A percentile compares a stretch with the other conserved stretches of the same genome.
These are phyloP conservation scores for Delitschia confertaspora DNA, from an alignment of 495 filamentous ascomycete genomes.

Conservation along the genomic window DNA sequence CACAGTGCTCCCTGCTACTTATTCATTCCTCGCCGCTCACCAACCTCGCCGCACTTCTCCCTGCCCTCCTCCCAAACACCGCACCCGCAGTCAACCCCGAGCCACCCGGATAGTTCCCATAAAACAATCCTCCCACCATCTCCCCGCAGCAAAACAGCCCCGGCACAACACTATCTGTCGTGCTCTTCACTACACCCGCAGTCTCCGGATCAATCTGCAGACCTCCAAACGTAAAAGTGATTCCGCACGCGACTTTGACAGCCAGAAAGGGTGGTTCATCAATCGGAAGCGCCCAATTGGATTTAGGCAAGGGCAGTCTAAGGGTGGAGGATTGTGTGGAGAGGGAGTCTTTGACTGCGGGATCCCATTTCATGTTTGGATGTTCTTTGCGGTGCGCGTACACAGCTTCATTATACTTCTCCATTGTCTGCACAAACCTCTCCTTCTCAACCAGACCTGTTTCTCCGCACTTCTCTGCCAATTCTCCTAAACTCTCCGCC, in stretches of 20 bases:
- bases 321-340: conserved; percentile 41
- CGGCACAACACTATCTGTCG: conserved; percentile 38
- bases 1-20: too few relatives aligned
- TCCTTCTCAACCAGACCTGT: conserved; percentile 38
- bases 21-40: too few relatives aligned
- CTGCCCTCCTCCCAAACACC: conserved; percentile 49
- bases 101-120: conserved; percentile 56
- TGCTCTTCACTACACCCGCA: conserved; percentile 40
- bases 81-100: conserved; percentile 52
- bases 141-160: conserved; percentile 52
- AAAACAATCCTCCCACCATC: conserved; percentile 56
- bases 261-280: conserved; percentile 49
- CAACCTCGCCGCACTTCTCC: conserved; percentile 35
- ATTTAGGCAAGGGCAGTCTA: conserved; percentile 43
- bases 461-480: conserved; percentile 41
- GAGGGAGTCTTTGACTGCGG: conserved; percentile 47
- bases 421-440: conserved; percentile 42
- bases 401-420: conserved; percentile 47
- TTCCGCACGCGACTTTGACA: conserved; percentile 50
- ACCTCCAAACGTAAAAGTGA: conserved; percentile 61
- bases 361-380: conserved; percentile 42
- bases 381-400: conserved; percentile 34
- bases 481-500: conserved; percentile 42
- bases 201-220: conserved; percentile 43
- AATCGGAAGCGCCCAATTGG: conserved; percentile 55